Evolutionary conservation across 2,329 filamentous ascomycete species (phyloP), one percentile per base, ranked within the genome.

Genomic region (Teratosphaeria pseudoeucalypti): DNA sequence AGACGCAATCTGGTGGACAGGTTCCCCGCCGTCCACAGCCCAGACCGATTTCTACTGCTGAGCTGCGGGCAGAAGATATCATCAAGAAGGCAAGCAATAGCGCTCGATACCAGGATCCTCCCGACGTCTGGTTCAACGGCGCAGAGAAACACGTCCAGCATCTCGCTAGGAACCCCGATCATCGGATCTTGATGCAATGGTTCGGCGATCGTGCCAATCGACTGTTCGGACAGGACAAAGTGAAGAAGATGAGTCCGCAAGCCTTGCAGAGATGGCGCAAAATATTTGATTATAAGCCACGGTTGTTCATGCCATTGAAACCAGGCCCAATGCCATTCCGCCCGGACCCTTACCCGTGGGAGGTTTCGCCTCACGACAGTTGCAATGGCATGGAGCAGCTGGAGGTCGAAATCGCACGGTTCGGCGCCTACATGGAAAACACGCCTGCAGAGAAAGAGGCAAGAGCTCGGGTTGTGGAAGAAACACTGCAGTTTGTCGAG

Each of bases 381-480:
- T n/a, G 9, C 6, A 49, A 9, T 23, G 19, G 43, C 11, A 49
- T 49, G 43, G 43, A 49, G 43, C 43, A 49, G n/a, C 43, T 49
- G n/a, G 43, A 49, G 43, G 43, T 23, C 58, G 80, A 83, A 67
- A 75, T 83, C 47, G 62, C 64, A 37, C 74, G 74, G 1, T 77
- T 82, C 57, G 74, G 75, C 23, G 58, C 61, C 16, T 82, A 77
- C 61, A 68, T 80, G 59, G 69, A 69, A 23, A 78, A 77, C 14
- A 79, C 71, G 12, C 60, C 62, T 14, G 63, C 66, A 12, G 82
- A 85, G 69, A 64, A 68, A 23, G 62, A 68, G 19, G 75, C 74
- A 5, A 67, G 75, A 39, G 65, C 65, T 57, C 66, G 70, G 3
- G 61, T 78, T 16, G 66, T 71, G 27, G 61, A 72, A 7, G 69